Percentiles rank a stretch among this genome's conserved stretches.
Evolutionary conservation across 2,329 filamentous ascomycete species (phyloP).

Genomic region (Trichophyton schoenleinii): DNA sequence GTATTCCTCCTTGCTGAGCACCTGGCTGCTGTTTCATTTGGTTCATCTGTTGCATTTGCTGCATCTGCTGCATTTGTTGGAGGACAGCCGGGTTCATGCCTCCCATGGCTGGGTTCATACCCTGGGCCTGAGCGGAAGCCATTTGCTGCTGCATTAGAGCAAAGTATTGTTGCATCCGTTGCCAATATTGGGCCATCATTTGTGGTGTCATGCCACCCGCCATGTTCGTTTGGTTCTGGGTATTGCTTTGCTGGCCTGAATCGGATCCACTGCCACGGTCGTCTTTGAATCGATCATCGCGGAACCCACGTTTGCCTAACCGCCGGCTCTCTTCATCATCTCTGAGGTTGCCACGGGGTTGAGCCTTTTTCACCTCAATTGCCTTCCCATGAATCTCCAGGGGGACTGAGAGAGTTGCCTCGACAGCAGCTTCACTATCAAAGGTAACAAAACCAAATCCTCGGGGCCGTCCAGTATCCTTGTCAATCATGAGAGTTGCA

Average conservation of each 20-base stretch:
- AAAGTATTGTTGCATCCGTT: conserved; percentile 97
- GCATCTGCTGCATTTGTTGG: conserved; percentile 57
- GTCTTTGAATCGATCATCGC: conserved; percentile 31
- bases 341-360: conserved; percentile 84
- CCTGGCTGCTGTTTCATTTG: not conserved
- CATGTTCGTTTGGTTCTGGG: conserved; percentile 28
- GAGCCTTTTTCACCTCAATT: conserved; percentile 96
- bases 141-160: conserved; percentile 89
- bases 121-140: conserved; percentile 41
- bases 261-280: conserved; percentile 27
- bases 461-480: conserved; percentile 91
- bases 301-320: conserved; percentile 35
- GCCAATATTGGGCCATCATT: conserved; percentile 97
- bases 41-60: conserved; percentile 46
- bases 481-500: conserved; percentile 99
- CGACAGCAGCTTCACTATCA: conserved; percentile 87
- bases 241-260: conserved; percentile 35
- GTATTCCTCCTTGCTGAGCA: conserved; percentile 22
- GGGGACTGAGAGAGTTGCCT: conserved; percentile 71
- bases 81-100: conserved; percentile 63
- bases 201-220: conserved; percentile 72
- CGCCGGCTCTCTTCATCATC: conserved; percentile 67
- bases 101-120: conserved; percentile 57
- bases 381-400: conserved; percentile 90
- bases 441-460: conserved; percentile 98